Base-by-base conservation (phyloP, 768 basidiomycete genomes). In the Lentinula lateritia region DNA sequence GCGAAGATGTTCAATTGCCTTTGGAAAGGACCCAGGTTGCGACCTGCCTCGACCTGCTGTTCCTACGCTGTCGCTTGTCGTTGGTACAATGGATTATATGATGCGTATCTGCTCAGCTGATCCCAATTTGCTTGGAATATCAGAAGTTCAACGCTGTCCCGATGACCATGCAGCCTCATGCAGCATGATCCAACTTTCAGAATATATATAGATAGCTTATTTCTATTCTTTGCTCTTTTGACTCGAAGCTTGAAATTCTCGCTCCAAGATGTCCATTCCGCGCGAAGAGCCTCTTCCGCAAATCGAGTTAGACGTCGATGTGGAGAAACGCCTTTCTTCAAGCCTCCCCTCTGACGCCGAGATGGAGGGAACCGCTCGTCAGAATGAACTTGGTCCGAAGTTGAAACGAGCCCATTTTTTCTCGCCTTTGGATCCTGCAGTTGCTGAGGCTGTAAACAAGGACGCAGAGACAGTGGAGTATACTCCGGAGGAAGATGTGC, bases 391-490 rank as follows among this genome's bases (percentile, higher is more conserved):
- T 9, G 58, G 46, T 16, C 45, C 32, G 13, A 48, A 48, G 23
- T 28, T 39, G 48, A 60, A 60, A 15, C 28, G 43, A 28, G 79
- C 77, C 53, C 69, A 78, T 55, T 81, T 84, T 67, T 84, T 84
- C 66, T 74, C 76, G 1, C 73, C 77, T 8, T 69, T 84, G 18
- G 82, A 84, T 61, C 65, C 73, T 18, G 64, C 69, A 0, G 75
- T 76, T 43, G 81, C 83, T 5, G 78, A 81, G 6, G 83, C 83
- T 8, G 80, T 84, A 7, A 73, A 84, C 63, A 71, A 63, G 4
- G 83, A 84, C 66, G 83, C 83, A 1, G 77, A 77, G 45, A 66
- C 62, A 2, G 80, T 85, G 1, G 76, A 78, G 57, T 85, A 74
- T 64, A 79, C 77, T 1, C 70, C 73, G n/a, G 80, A 74, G 16